These are phyloP conservation scores for Colletotrichum euphorbiae DNA, from an alignment of 2,329 filamentous ascomycete species.

Conservation along the genomic window DNA sequence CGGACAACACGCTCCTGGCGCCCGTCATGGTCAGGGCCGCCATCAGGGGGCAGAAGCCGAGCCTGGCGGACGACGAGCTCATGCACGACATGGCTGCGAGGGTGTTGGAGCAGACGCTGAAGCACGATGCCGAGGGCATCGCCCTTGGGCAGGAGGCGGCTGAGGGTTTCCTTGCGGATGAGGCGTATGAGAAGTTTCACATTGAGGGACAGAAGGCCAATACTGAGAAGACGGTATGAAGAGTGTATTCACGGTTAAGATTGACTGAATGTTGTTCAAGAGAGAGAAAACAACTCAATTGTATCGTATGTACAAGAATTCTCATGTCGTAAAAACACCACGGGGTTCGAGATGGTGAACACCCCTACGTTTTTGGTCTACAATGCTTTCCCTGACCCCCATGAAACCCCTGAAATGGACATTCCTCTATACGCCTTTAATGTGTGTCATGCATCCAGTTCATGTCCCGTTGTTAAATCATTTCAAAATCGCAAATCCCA, in stretches of 20 bases:
- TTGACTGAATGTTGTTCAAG: background rate
- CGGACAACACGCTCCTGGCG: slow-evolving; percentile 52
- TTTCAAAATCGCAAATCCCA: slow-evolving; percentile 73
- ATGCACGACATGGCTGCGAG: too few species aligned
- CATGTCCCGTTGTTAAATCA: too few species aligned
- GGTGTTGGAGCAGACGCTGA: slow-evolving; percentile 50
- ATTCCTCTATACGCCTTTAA: slow-evolving; percentile 21
- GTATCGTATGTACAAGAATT: slow-evolving; percentile 41
- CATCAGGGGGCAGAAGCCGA: background rate
- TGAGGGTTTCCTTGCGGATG: slow-evolving; percentile 48
- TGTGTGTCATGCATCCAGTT: background rate
- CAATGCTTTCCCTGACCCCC: slow-evolving; percentile 19
- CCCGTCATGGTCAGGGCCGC: slow-evolving; percentile 54
- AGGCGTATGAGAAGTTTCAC: slow-evolving; percentile 53
- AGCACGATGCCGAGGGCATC: slow-evolving; percentile 58
- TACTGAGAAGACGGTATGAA: slow-evolving; percentile 16
- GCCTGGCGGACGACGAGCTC: too few species aligned
- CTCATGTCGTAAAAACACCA: slow-evolving; percentile 10
- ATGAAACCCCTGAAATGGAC: slow-evolving; percentile 10
- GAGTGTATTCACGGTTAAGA: background rate
- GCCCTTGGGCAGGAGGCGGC: slow-evolving; percentile 57
- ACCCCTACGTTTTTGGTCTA: slow-evolving; percentile 6
- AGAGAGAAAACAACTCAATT: slow-evolving; percentile 1
- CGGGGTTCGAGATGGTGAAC: background rate
- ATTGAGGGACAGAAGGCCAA: slow-evolving; percentile 49